Evolutionary conservation across 106 monocot genomes (phyloP), one percentile per base, ranked within the genome.

Genomic region (Acorus calamus): DNA sequence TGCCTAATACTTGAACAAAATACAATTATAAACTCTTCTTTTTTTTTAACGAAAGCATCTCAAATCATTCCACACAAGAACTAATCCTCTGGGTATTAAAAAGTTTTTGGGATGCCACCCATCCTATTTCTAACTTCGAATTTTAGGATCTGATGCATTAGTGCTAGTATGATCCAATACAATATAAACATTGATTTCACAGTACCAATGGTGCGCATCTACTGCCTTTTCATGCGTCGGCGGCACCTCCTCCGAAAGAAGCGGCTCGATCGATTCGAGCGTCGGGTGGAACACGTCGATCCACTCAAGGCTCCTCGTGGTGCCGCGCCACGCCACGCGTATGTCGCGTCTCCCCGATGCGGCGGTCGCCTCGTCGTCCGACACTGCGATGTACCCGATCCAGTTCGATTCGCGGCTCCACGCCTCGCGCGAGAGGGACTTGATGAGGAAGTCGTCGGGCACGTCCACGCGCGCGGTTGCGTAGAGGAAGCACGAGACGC

Each of bases 361-460:
- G 7, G 14, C 54, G 42, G 74, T 56, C n/a, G 50, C 58, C 3
- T 52, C 45, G 70, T 74, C 71, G 46, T 66, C 63, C 55, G 79
- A 79, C 55, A 79, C 72, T 3, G 78, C 74, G 52, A 83, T 57
- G 69, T 79, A 83, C 52, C 83, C 83, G 3, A 78, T 68, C 75
- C 74, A 79, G 67, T 79, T 83, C 28, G 83, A 82, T 52, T 82
- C 79, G 50, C 63, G 77, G 65, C 77, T 77, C 81, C 81, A 81
- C 2, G 81, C 73, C 41, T 81, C 77, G 11, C 62, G 14, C 44
- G 81, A 70, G 59, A 47, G 52, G 46, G 77, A 81, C 65, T 63
- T 68, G 54, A 72, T 56, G 47, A 75, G 63, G 67, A 74, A 53
- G 51, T 42, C 53, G 5, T n/a, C 43, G 28, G 76, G 75, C 46